A percentile compares a stretch with the other conserved stretches of the same genome.
Evolutionary conservation across 768 basidiomycete species (phyloP).

Genomic region (Lentinus tigrinus): DNA sequence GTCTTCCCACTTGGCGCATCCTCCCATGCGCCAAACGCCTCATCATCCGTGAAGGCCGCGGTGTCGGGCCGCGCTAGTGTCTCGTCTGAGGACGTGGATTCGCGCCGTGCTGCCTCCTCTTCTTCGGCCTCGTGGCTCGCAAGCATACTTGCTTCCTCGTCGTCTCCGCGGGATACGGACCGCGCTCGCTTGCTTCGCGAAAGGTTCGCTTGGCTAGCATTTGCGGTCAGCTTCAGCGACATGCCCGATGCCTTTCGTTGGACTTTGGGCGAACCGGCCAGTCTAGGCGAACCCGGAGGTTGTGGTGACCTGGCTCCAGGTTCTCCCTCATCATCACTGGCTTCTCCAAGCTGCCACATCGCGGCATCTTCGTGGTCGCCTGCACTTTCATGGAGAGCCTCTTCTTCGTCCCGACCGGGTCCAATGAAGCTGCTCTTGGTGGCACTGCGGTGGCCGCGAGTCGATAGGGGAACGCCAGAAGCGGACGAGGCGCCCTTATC

Average conservation of each 20-base stretch:
- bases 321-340: constrained; percentile 61
- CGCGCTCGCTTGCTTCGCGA: background rate
- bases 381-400: constrained; percentile 28
- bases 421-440: constrained; percentile 21
- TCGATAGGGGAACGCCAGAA: constrained; percentile 31
- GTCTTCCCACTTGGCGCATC: background rate
- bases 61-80: constrained; percentile 29
- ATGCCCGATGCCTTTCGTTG: constrained; percentile 6
- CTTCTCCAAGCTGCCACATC: constrained; percentile 74
- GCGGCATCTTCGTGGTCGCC: constrained; percentile 41
- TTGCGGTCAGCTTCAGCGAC: constrained; percentile 4
- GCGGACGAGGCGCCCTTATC: constrained; percentile 31
- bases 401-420: constrained; percentile 39
- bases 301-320: constrained; percentile 36
- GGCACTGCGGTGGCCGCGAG: constrained; percentile 27
- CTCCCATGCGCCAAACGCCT: constrained; percentile 27
- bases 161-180: constrained; percentile 12
- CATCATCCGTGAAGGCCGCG: constrained; percentile 15
- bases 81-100: constrained; percentile 38
- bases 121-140: constrained; percentile 27
- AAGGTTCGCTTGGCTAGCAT: background rate
- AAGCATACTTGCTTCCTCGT: constrained; percentile 25
- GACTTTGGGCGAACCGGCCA: constrained; percentile 1
- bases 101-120: constrained; percentile 30
- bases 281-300: constrained; percentile 29